A percentile compares a stretch with the other conserved stretches of the same genome.
Conservation (phyloP, 1,139 yeast species). For the Meyerozyma smithsonii region DNA sequence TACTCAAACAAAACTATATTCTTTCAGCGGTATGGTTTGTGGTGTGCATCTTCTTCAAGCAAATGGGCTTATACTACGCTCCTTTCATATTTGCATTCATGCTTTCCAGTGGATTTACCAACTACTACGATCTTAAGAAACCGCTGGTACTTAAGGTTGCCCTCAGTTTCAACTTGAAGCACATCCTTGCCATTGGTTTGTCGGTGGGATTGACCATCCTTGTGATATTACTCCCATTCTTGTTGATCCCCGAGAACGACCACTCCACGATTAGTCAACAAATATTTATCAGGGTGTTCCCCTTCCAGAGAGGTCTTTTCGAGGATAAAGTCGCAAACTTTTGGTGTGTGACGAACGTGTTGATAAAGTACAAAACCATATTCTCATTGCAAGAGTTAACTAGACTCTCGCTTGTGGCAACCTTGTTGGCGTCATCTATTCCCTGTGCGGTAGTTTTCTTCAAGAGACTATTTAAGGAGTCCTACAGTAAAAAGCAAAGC, state of each 20-base stretch:
- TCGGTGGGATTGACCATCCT: slow-evolving; percentile 57
- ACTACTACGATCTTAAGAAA: slow-evolving; percentile 14
- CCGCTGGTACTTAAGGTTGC: slow-evolving; percentile 8
- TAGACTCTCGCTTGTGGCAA: slow-evolving; percentile 54
- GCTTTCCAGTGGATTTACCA: slow-evolving; percentile 39
- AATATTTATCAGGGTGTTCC: slow-evolving; percentile 70
- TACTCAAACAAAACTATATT: slow-evolving; percentile 58
- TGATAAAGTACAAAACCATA: slow-evolving; percentile 61
- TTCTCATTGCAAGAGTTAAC: slow-evolving; percentile 61
- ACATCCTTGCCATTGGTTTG: slow-evolving; percentile 56
- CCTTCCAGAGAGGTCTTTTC: slow-evolving; percentile 90
- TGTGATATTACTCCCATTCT: slow-evolving; percentile 58
- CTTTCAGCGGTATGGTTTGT: slow-evolving; percentile 80
- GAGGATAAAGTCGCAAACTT: slow-evolving; percentile 97
- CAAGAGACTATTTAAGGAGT: slow-evolving; percentile 13
- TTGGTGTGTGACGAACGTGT: slow-evolving; percentile 86
- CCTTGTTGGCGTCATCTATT: slow-evolving; percentile 66
- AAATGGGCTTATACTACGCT: slow-evolving; percentile 91
- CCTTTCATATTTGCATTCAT: slow-evolving; percentile 82
- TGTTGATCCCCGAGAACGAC: slow-evolving; percentile 19
- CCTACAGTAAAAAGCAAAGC: slow-evolving; percentile 16
- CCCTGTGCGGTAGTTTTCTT: slow-evolving; percentile 16
- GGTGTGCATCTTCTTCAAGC: slow-evolving; percentile 77
- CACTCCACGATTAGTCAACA: slow-evolving; percentile 16
- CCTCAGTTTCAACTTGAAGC: slow-evolving; percentile 32